Evolutionary conservation across 331 rosid species (phyloP), one percentile per base, ranked within the genome.

Genomic region (Ulmus americana): DNA sequence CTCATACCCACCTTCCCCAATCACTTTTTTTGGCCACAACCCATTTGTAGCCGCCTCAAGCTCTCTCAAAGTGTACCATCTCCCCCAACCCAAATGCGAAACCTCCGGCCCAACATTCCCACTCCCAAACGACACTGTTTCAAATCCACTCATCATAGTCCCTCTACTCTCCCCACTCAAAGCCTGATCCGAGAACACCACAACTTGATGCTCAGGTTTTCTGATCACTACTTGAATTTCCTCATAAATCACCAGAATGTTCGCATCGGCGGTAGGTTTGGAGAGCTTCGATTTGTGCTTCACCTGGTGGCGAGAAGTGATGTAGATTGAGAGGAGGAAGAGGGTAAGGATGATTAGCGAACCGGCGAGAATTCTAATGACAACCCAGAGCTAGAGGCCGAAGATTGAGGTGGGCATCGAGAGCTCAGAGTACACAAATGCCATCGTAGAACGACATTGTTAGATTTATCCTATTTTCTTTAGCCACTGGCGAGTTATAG

Each of bases 1-100:
- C 67, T 97, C 99, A 78, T 94, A 94, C 3, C 99, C 99, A 55
- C 99, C 99, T 87, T 94, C 97, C 0, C 99, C 99, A 48, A 94
- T 82, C 69, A 94, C 99, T 68, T 87, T 94, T 58, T 85, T 86
- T 9, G 84, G 95, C 55, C 88, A 74, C 72, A 94, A 45, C 5
- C 95, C 91, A 70, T 79, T 71, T 5, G 97, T 94, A 6, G 99
- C 99, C 10, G 80, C 99, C 71, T 94, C 95, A 0, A 94, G 86
- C 74, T 94, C 99, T 49, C 97, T 75, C 11, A 94, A 74, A 38
- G 99, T 94, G 43, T 81, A 94, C 97, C 99, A 94, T 64, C 95
- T 82, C 0, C 99, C 99, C 99, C 97, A 94, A 4, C 99, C 99
- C 5, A 94, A 82, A 75, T 94, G 99, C 56, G 99, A 94, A 22